phyloP scores from a whole-genome alignment of 2,329 filamentous ascomycete species.

The Knufia petricola region DNA sequence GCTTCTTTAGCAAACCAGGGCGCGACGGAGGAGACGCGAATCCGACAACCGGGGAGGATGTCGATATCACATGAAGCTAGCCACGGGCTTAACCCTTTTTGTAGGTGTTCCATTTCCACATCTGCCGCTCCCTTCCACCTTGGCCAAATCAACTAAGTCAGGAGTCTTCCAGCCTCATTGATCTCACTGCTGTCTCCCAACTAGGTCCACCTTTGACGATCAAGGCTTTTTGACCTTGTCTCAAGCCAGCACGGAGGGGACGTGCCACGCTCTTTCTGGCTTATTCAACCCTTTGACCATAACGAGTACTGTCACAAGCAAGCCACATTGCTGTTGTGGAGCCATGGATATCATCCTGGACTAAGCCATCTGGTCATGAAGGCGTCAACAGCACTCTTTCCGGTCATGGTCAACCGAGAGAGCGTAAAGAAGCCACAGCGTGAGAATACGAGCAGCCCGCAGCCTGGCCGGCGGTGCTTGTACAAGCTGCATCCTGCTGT shows the following conservation, averaged over 20 bases:
- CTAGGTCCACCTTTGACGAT: not conserved
- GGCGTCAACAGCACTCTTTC: not conserved
- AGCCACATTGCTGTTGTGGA: not conserved
- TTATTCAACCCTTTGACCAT: too few species aligned
- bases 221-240: too few species aligned
- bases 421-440: not conserved
- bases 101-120: not conserved
- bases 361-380: too few species aligned
- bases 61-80: not conserved
- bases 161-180: slow-evolving; percentile 2
- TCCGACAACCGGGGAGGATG: too few species aligned
- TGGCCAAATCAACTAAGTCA: not conserved
- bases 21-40: too few species aligned
- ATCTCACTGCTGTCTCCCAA: not conserved
- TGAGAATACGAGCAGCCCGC: not conserved
- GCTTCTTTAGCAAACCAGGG: too few species aligned
- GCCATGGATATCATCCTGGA: too few species aligned
- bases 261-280: too few species aligned
- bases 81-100: not conserved
- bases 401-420: not conserved
- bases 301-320: too few species aligned
- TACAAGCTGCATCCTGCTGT: not conserved
- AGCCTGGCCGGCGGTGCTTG: not conserved
- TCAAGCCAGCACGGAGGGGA: too few species aligned
- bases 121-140: slow-evolving; percentile 1